Conservation (phyloP, 2,329 filamentous ascomycete genomes). For the Fusarium longipes region DNA sequence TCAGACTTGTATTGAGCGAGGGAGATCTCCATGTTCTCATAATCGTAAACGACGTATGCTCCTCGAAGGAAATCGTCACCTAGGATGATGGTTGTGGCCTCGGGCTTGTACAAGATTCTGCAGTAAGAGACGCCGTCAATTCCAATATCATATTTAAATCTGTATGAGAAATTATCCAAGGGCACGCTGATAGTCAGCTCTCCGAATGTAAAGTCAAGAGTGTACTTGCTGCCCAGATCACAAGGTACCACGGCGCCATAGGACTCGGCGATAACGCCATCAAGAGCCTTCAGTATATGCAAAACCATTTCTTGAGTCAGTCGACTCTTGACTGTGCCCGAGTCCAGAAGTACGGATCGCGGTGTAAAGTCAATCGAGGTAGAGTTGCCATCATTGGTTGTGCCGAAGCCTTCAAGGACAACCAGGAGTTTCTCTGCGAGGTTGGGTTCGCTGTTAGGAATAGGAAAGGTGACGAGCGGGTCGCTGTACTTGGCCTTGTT, state of each 20-base stretch:
- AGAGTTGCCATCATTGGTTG: neutral
- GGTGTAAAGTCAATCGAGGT: neutral
- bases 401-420: neutral
- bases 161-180: neutral
- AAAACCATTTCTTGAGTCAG: neutral
- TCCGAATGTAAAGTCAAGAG: neutral
- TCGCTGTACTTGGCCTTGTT: neutral
- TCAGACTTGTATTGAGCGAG: neutral
- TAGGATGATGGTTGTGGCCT: neutral
- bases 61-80: neutral
- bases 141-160: neutral
- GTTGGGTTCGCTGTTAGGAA: neutral
- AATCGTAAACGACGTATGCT: neutral
- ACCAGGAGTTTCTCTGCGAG: neutral
- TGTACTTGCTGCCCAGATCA: neutral
- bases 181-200: neutral
- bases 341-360: neutral
- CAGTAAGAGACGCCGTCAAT: neutral
- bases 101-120: neutral
- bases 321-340: neutral
- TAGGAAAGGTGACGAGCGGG: neutral
- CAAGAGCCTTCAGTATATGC: neutral
- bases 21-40: neutral
- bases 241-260: neutral
- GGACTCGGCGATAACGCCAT: neutral